phyloP scores from a whole-genome alignment of 1,284 basidiomycete species.

The Peniophora sp. region DNA sequence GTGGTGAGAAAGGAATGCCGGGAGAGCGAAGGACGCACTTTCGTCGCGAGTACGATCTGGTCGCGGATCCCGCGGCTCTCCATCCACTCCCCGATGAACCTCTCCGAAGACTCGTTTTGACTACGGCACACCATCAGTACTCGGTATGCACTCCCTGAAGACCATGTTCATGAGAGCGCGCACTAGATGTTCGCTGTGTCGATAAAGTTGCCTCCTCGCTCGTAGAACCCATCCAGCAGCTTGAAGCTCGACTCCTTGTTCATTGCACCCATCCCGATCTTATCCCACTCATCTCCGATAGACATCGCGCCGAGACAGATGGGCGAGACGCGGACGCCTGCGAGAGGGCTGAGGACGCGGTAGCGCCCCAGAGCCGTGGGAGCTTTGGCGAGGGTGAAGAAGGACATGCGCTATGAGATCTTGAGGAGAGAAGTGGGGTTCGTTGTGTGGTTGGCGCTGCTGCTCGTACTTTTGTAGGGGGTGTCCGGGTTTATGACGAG shows the following conservation, averaged over 20 bases:
- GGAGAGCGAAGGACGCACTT: constrained; percentile 31
- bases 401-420: no score
- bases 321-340: constrained; percentile 44
- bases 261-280: constrained; percentile 30
- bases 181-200: constrained; percentile 46
- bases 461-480: no score
- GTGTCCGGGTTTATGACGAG: no score
- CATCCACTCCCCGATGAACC: constrained; percentile 52
- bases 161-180: constrained; percentile 8
- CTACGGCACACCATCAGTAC: constrained; percentile 21
- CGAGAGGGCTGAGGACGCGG: constrained; percentile 32
- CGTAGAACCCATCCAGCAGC: constrained; percentile 40
- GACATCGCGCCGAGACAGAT: constrained; percentile 46
- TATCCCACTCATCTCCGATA: constrained; percentile 38
- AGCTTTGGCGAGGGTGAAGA: constrained; percentile 1
- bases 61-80: constrained; percentile 41
- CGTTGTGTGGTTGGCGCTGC: no score
- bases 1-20: constrained; percentile 9
- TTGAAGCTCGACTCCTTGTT: constrained; percentile 35
- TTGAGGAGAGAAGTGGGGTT: no score
- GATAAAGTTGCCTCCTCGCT: constrained; percentile 47
- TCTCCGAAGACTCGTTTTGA: constrained; percentile 42
- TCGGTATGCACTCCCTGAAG: not conserved
- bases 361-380: constrained; percentile 33
- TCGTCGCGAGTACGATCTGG: constrained; percentile 47